These are phyloP conservation scores for Balamuthia mandrillaris DNA, from an alignment of 208 protist genomes.

Conservation along the genomic window DNA sequence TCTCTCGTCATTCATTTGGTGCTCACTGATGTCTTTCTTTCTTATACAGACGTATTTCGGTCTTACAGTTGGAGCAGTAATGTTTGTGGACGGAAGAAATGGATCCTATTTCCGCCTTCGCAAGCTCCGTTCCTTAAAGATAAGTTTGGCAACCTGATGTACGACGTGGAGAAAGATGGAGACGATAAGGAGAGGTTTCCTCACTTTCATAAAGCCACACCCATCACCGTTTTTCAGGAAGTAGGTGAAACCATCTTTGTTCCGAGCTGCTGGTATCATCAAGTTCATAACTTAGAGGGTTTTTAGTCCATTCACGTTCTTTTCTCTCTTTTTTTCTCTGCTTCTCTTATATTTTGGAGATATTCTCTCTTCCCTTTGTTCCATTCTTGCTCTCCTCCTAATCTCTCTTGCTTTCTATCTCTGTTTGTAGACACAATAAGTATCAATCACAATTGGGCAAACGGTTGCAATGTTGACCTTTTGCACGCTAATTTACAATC, in stretches of 20 bases:
- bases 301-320: not conserved
- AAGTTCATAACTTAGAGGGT: slow-evolving; percentile 13
- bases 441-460: slow-evolving; percentile 38
- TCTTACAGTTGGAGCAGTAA: slow-evolving; percentile 34
- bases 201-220: not conserved
- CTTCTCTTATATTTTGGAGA: too few relatives aligned
- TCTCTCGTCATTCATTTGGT: not conserved
- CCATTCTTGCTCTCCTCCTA: too few relatives aligned
- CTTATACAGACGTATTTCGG: slow-evolving; percentile 14
- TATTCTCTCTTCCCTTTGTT: too few relatives aligned
- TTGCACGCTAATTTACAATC: not conserved
- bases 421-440: not conserved
- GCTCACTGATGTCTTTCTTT: not conserved
- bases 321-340: not conserved
- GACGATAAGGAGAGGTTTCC: not conserved
- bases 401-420: not conserved
- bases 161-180: not conserved
- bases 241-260: slow-evolving; percentile 17
- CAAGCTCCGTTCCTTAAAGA: not conserved
- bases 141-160: slow-evolving; percentile 33
- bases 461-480: slow-evolving; percentile 20
- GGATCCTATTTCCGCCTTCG: slow-evolving; percentile 11
- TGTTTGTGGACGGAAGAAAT: not conserved
- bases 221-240: not conserved
- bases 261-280: slow-evolving; percentile 34